Percentiles rank a stretch among this genome's conserved stretches.
Evolutionary conservation across 225 moss, liverwort and hornwort species (phyloP).

Genomic region (Ulota crispa): DNA sequence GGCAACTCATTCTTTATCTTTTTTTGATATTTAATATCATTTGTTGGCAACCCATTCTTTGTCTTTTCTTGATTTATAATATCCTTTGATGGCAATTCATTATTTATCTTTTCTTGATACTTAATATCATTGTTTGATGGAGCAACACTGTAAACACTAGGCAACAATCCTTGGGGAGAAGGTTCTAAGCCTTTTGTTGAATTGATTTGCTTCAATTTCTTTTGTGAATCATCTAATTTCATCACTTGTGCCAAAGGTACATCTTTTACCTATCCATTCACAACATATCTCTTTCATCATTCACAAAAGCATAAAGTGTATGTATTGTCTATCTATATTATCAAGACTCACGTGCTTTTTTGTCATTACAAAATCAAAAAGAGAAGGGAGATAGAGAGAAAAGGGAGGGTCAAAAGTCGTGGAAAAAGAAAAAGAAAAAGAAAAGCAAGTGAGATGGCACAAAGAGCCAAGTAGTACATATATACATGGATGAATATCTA

Average conservation of each 20-base stretch:
- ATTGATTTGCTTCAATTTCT: not conserved
- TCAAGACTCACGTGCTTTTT: too few relatives aligned
- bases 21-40: not conserved
- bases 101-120: not conserved
- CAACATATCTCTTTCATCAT: not conserved
- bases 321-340: too few relatives aligned
- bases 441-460: too few relatives aligned
- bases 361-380: too few relatives aligned
- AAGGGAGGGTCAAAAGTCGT: too few relatives aligned
- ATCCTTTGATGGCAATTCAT: not conserved
- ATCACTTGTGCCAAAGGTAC: not conserved
- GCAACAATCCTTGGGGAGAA: not conserved
- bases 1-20: not conserved
- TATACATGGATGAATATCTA: too few relatives aligned
- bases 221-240: conserved; percentile 12
- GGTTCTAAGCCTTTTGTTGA: not conserved
- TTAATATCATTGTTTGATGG: not conserved
- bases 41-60: not conserved
- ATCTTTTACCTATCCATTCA: not conserved
- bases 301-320: not conserved
- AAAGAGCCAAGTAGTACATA: too few relatives aligned
- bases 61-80: not conserved
- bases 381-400: too few relatives aligned
- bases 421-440: too few relatives aligned
- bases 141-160: not conserved